phyloP scores from a whole-genome alignment of 352 stramenopile genomes.

The Saprolegnia diclina region DNA sequence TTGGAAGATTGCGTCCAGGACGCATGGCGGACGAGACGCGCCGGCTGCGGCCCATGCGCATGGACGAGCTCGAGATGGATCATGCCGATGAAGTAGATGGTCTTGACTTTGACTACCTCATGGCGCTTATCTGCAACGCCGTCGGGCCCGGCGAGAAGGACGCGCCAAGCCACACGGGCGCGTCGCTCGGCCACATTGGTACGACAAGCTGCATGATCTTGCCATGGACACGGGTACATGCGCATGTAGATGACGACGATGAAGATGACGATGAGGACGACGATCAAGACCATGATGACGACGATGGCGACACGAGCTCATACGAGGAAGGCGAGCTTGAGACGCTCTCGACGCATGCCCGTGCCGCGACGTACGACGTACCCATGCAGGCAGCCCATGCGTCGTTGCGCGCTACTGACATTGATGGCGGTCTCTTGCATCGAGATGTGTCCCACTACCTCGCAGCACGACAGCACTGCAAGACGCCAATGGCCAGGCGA shows the following conservation, averaged over 20 bases:
- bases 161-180: not conserved
- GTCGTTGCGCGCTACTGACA: not conserved
- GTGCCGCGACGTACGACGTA: not conserved
- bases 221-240: not conserved
- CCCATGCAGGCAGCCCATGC: not conserved
- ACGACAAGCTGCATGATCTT: not conserved
- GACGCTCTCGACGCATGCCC: not conserved
- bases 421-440: not conserved
- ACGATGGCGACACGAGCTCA: constrained; percentile 11
- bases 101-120: constrained; percentile 26
- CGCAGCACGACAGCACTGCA: not conserved
- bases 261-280: not conserved
- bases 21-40: not conserved
- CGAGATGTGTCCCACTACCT: constrained; percentile 14
- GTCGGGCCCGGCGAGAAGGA: constrained; percentile 11
- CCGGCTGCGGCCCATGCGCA: not conserved
- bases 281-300: not conserved
- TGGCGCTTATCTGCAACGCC: constrained; percentile 24
- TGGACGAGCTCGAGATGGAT: not conserved
- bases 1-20: not conserved
- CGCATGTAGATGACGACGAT: not conserved
- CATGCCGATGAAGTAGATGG: constrained; percentile 8
- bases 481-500: not conserved
- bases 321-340: constrained; percentile 24
- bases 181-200: not conserved